phyloP scores from a whole-genome alignment of 177 flowering plant species.

The Tripterygium wilfordii region DNA sequence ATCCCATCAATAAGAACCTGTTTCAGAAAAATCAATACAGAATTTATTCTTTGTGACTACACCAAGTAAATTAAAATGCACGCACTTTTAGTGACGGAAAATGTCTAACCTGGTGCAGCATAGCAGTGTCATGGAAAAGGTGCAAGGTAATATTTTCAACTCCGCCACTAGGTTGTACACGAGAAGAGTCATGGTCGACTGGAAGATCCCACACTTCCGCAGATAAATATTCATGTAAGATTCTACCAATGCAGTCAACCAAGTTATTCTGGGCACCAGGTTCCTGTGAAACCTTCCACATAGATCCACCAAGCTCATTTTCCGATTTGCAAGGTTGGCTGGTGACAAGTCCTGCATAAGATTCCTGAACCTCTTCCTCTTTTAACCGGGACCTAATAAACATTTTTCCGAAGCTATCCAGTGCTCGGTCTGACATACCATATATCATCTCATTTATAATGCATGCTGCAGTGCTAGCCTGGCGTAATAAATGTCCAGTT shows the following conservation, averaged over 20 bases:
- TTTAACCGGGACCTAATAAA: constrained; percentile 33
- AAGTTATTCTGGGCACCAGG: constrained; percentile 34
- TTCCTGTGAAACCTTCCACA: constrained; percentile 38
- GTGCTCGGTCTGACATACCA: constrained; percentile 72
- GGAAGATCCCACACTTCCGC: constrained; percentile 92
- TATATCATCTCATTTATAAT: constrained; percentile 83
- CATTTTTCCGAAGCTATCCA: constrained; percentile 28
- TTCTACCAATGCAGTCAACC: constrained; percentile 68
- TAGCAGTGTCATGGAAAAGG: constrained; percentile 58
- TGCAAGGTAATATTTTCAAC: constrained; percentile 39
- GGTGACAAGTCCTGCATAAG: constrained; percentile 10
- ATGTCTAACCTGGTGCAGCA: constrained; percentile 71
- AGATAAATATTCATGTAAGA: constrained; percentile 83
- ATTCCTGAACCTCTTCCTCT: constrained; percentile 14
- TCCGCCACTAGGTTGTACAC: constrained; percentile 28
- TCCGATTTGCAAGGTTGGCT: constrained; percentile 12
- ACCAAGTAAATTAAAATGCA: constrained; percentile 1
- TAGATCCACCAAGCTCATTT: constrained; percentile 8
- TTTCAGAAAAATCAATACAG: constrained; percentile 8
- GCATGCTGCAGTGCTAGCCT: constrained; percentile 83
- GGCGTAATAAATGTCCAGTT: constrained; percentile 75
- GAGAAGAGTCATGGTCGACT: constrained; percentile 28
- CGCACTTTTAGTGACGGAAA: constrained; percentile 2
- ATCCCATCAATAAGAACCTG: constrained; percentile 94
- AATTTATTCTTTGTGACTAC: constrained; percentile 8